Evolutionary conservation across 768 basidiomycete genomes (phyloP).

Genomic region (Suillus plorans): DNA sequence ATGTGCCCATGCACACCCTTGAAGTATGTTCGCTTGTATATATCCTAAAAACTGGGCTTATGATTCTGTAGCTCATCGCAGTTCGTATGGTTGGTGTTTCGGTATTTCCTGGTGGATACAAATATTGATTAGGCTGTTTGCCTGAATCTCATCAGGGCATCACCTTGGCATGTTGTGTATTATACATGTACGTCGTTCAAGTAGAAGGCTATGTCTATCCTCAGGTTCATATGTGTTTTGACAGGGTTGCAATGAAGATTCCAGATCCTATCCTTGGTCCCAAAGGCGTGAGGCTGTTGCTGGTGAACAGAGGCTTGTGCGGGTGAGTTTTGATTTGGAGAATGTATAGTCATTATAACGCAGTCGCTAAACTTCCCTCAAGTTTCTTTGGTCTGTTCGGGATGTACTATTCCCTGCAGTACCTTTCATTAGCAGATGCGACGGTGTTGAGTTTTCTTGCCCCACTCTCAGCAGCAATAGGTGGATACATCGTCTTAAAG

Average conservation of each 20-base stretch:
- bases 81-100: constrained; percentile 53
- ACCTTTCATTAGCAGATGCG: constrained; percentile 76
- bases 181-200: constrained; percentile 43
- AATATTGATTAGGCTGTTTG: not conserved
- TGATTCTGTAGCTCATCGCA: constrained; percentile 42
- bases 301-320: constrained; percentile 59
- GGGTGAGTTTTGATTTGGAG: constrained; percentile 44
- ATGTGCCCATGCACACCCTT: constrained; percentile 56
- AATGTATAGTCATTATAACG: not conserved
- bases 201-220: not conserved
- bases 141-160: constrained; percentile 36
- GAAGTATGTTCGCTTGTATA: constrained; percentile 40
- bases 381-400: constrained; percentile 76
- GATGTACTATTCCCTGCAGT: constrained; percentile 70
- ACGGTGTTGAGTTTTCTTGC: constrained; percentile 74
- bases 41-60: not conserved
- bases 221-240: not conserved
- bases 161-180: constrained; percentile 51
- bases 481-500: constrained; percentile 59
- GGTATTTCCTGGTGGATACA: not conserved
- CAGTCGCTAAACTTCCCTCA: not conserved
- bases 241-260: constrained; percentile 40
- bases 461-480: constrained; percentile 63
- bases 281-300: constrained; percentile 57
- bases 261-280: constrained; percentile 69